Base-by-base conservation (phyloP, 345 rosid genomes). In the Mercurialis annua region DNA sequence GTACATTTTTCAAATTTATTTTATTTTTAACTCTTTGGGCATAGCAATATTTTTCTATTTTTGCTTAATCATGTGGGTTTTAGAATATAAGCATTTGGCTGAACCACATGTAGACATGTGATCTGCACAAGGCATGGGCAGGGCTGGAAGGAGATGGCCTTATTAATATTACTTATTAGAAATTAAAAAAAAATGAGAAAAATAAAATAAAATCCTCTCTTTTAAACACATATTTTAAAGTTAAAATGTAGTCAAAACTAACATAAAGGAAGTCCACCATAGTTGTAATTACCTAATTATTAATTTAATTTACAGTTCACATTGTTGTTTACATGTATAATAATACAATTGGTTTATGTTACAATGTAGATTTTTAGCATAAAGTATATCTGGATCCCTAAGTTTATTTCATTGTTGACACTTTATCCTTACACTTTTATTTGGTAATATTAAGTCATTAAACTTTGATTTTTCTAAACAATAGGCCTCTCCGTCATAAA, bases 51-150 rank as follows among this genome's bases (percentile, higher is more conserved):
- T 49, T 9, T 9, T 21, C 66, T 50, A 62, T 53, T 49, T 9
- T 9, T 21, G 65, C 8, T 18, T 61, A 46, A 71, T 71, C 61
- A 73, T 75, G 82, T 81, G 83, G 69, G 49, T 54, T 69, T 64
- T 68, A 71, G 83, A 74, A 81, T 61, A 69, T 73, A 52, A 66
- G 55, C 74, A 74, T 9, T 66, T 68, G 74, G 72, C 67, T 71
- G 75, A 53, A 72, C 79, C 82, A 83, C 85, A 75, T 81, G 83
- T 65, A 64, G 36, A 70, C 87, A 81, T 83, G 87, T 78, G 83
- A 74, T 42, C 2, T 76, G 73, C 80, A 75, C 78, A 77, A 72
- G 73, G 62, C 67, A 66, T 66, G 66, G 71, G 60, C 78, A 77
- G 68, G 73, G 64, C 65, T 63, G 68, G 43, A 50, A 18, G 46